Conservation (phyloP, 1,284 basidiomycete species). For the Irpex sp. region DNA sequence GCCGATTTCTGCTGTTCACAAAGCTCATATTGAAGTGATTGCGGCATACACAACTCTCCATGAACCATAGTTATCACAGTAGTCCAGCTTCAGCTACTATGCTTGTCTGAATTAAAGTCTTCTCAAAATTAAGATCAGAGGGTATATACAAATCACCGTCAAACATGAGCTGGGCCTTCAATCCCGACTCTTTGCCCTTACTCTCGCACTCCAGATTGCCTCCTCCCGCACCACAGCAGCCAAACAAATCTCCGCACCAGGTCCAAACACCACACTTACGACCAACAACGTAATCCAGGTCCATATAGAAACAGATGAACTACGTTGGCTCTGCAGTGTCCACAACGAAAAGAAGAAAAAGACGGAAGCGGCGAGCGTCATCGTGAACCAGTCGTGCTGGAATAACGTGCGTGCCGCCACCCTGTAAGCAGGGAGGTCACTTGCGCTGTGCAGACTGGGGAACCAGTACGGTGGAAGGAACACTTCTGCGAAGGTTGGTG, state of each 20-base stretch:
- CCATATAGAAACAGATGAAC: background rate
- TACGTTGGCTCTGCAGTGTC: background rate
- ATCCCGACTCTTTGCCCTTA: background rate
- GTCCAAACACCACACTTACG: background rate
- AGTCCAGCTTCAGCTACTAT: too few relatives aligned
- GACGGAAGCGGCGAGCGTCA: background rate
- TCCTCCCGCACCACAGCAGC: background rate
- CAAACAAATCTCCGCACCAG: background rate
- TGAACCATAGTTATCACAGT: too few relatives aligned
- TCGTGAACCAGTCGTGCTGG: constrained; percentile 1
- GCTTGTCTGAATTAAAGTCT: background rate
- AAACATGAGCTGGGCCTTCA: background rate
- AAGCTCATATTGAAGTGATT: too few relatives aligned
- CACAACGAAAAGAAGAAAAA: background rate
- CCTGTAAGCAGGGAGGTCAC: background rate
- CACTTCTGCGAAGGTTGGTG: constrained; percentile 9
- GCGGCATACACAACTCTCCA: too few relatives aligned
- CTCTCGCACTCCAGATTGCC: background rate
- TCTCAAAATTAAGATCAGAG: background rate
- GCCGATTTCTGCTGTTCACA: too few relatives aligned
- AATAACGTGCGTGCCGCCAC: background rate
- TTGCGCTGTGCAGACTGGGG: too few relatives aligned
- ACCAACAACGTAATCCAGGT: background rate
- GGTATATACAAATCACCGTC: background rate
- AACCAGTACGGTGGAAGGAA: constrained; percentile 2